phyloP scores from a whole-genome alignment of 306 rosid species.

The Abrus pulchellus region DNA sequence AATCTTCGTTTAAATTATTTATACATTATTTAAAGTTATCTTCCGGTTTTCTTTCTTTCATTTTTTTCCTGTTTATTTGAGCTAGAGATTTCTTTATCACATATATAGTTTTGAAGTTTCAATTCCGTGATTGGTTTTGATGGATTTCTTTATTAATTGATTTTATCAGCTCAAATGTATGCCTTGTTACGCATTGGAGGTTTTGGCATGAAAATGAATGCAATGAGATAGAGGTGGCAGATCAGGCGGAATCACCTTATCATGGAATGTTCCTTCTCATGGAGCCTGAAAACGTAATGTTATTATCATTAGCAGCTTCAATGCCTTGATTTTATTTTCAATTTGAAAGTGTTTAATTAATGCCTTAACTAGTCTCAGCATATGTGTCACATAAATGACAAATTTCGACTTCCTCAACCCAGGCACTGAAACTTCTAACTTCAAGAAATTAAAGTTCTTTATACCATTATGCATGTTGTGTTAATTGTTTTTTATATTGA shows the following conservation, averaged over 20 bases:
- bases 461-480: not conserved
- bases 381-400: not conserved
- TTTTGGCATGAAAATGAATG: constrained; percentile 39
- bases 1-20: too few species aligned
- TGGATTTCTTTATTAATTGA: not conserved
- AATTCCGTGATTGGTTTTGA: not conserved
- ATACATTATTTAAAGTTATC: too few species aligned
- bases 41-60: too few species aligned
- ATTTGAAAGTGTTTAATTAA: too few species aligned
- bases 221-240: constrained; percentile 2
- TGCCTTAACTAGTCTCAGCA: constrained; percentile 6
- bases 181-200: constrained; percentile 40
- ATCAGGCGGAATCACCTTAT: constrained; percentile 29
- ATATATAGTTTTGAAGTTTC: not conserved
- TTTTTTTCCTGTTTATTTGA: too few species aligned
- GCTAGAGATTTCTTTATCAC: not conserved
- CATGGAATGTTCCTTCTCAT: constrained; percentile 17
- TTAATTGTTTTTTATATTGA: not conserved
- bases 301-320: not conserved
- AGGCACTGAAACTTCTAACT: not conserved
- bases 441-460: not conserved
- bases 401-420: not conserved
- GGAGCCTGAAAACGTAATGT: constrained; percentile 35
- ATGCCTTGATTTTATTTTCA: not conserved
- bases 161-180: constrained; percentile 45